Evolutionary conservation across 768 basidiomycete species (phyloP), one percentile per base, ranked within the genome.

Genomic region (Trametopsis cervina): DNA sequence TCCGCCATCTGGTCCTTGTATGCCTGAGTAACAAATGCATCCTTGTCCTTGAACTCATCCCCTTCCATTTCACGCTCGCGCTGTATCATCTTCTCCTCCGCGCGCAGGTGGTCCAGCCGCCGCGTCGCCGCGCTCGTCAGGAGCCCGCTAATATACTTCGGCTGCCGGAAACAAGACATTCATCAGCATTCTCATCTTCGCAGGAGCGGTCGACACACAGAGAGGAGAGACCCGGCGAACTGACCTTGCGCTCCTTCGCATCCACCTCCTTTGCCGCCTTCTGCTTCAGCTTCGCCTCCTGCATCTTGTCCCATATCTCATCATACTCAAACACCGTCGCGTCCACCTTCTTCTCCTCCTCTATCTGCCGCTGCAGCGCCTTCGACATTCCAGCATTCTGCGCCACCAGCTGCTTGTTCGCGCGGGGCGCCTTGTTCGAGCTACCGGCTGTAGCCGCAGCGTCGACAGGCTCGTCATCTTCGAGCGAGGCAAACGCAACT

Each of bases 41-140:
- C 96, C 71, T 94, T 98, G 70, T 90, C 96, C 48, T 76, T 76
- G 63, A 90, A 99, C 63, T 92, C 78, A 52, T 93, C 93, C 0
- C 96, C 96, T 67, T 99, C 96, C 17, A 76, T 69, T 67, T 94
- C 90, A 18, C 96, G 78, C 64, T 98, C 96, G 38, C 79, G 76
- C 63, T 94, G 89, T 62, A 97, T 85, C 86, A 95, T 86, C 74
- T 98, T 97, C 67, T 98, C 95, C 66, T 99, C 96, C 0, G 96
- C 96, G 46, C 93, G 76, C 10, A 98, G 67, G 58, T 89, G 78
- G 64, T 99, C 96, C 41, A 95, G 64, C 57, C 83, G 81, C 21
- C 96, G 77, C 22, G 91, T 91, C n/a, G 83, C 81, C 23, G 96
- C 93, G 6, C 89, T 79, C 13, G 70, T 67, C 2, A 98, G 70